Base-by-base conservation (phyloP, 2,329 filamentous ascomycete species). In the Fusarium sp. region DNA sequence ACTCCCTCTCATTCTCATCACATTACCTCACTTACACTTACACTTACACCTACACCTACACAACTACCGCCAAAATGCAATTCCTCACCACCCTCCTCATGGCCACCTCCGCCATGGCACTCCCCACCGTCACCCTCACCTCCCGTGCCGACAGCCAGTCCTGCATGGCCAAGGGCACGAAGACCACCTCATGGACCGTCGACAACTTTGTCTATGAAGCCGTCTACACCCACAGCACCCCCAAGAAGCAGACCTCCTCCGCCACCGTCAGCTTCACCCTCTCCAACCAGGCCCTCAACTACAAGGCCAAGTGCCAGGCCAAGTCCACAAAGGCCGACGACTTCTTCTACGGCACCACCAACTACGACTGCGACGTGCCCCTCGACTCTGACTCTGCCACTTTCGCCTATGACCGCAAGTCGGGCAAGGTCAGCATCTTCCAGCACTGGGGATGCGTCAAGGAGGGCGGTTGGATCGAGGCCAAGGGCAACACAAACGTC, bases 401-500 rank as follows among this genome's bases (percentile, higher is more conserved):
- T 3, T 85, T 85, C 63, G 74, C 74, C 41, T 85, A 77, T 65
- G 76, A 71, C 73, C 70, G 74, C 36, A 73, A 78, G 8, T 70
- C 70, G 11, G 72, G 74, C 2, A 58, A 69, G 48, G 70, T 85
- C 39, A 65, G 71, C 32, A 61, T 85, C 58, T 79, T 79, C 69
- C 81, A 85, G 75, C 79, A 73, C 22, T 85, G 82, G 82, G 68
- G 65, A 4, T 85, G 83, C 69, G 64, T 65, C 35, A 77, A 81
- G 38, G 78, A 83, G 59, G 73, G 72, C 7, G 70, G 69, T 6
- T 61, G 66, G 43, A 75, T 70, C 62, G 69, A 61, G 35, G 75
- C 75, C 55, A 69, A 63, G 57, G 74, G 74, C 36, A 59, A 58
- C 19, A 64, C 58, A 11, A 65, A 62, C 13, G 67, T 72, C 44